Evolutionary conservation across 192 early-diverging fungal species (phyloP).

Genomic region (Coemansia sp.): DNA sequence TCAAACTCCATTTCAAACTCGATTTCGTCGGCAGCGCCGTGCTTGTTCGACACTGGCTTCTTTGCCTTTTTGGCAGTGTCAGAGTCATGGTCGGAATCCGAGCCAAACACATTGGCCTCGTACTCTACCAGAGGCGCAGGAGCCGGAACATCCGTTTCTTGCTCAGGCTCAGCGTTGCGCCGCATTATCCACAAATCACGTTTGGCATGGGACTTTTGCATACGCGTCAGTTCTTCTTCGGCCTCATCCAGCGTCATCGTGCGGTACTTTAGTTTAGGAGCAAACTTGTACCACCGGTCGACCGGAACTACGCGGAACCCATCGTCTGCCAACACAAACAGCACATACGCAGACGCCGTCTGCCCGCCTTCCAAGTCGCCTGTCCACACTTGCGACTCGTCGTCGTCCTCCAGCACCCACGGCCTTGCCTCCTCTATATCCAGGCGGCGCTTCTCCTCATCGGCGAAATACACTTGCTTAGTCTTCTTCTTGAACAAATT

Average conservation of each 20-base stretch:
- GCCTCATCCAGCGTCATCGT: conserved; percentile 73
- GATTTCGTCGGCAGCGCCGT: conserved; percentile 67
- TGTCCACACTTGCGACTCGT: conserved; percentile 63
- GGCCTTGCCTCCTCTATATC: conserved; percentile 73
- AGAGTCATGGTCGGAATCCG: neutral
- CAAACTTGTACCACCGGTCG: conserved; percentile 75
- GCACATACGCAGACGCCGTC: conserved; percentile 59
- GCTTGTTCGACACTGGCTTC: conserved; percentile 35
- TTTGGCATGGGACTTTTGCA: conserved; percentile 29
- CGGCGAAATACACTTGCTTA: conserved; percentile 73
- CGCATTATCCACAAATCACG: conserved; percentile 51
- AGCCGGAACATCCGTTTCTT: too few relatives aligned
- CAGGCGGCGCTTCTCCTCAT: conserved; percentile 69
- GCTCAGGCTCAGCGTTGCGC: conserved; percentile 57
- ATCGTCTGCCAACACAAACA: conserved; percentile 74
- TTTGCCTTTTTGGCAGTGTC: conserved; percentile 23
- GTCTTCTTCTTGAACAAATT: conserved; percentile 80
- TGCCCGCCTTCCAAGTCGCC: conserved; percentile 74
- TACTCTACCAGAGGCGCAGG: neutral
- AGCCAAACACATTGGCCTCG: conserved; percentile 14
- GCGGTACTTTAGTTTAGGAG: conserved; percentile 63
- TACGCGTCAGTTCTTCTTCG: conserved; percentile 63
- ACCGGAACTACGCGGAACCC: conserved; percentile 75
- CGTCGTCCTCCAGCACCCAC: conserved; percentile 78
- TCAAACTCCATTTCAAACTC: conserved; percentile 81